Percentiles rank a stretch among this genome's conserved stretches.
Evolutionary conservation across 1,139 yeast genomes (phyloP).

Genomic region (Taphrina populina): DNA sequence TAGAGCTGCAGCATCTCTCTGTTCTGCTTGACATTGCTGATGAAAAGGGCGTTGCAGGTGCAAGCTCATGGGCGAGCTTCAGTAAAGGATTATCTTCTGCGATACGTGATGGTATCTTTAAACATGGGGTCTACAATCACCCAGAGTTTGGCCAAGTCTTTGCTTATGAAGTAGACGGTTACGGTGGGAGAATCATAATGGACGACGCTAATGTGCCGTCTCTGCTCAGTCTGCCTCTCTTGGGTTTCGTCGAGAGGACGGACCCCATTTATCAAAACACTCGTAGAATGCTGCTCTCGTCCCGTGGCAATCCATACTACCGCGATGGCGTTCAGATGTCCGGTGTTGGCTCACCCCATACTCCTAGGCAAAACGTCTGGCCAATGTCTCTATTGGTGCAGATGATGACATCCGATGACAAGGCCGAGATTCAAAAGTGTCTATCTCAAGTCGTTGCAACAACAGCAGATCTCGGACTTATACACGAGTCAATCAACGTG

Average conservation of each 20-base stretch:
- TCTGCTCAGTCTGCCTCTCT: conserved; percentile 72
- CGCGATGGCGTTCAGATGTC: conserved; percentile 60
- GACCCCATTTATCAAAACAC: conserved; percentile 74
- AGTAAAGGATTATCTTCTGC: conserved; percentile 48
- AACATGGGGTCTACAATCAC: conserved; percentile 65
- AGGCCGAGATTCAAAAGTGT: conserved; percentile 59
- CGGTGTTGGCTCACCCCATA: conserved; percentile 90
- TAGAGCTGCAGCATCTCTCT: conserved; percentile 52
- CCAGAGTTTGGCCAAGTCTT: conserved; percentile 71
- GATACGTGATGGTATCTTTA: conserved; percentile 59
- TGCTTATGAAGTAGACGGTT: conserved; percentile 89
- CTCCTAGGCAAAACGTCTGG: conserved; percentile 81
- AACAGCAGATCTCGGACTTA: conserved; percentile 73
- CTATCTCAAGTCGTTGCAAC: conserved; percentile 57
- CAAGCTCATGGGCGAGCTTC: conserved; percentile 38
- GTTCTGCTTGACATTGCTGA: conserved; percentile 38
- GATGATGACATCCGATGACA: conserved; percentile 72
- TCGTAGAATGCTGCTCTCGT: conserved; percentile 68
- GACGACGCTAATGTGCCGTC: conserved; percentile 93
- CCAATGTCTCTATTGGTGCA: conserved; percentile 78
- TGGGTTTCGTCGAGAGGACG: conserved; percentile 59
- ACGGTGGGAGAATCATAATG: conserved; percentile 70
- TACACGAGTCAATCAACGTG: conserved; percentile 81
- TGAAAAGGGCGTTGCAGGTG: background rate
- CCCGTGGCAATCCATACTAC: conserved; percentile 74